Base-by-base conservation (phyloP, 192 early-diverging fungal genomes). In the Linnemannia schmuckeri region DNA sequence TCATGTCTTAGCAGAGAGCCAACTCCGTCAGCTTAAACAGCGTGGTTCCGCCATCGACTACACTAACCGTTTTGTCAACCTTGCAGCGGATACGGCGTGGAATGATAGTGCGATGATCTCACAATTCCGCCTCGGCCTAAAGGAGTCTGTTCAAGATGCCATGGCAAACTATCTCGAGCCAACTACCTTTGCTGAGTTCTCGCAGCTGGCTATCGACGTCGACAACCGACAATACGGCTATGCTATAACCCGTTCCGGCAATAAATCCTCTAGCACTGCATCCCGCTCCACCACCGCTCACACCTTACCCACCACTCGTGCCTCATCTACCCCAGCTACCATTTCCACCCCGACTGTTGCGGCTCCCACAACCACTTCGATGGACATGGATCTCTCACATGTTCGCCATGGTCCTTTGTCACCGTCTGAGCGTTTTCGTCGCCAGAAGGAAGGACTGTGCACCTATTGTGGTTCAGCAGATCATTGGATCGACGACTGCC, bases 381-480 rank as follows among this genome's bases (percentile, higher is more conserved):
- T 75, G 74, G 52, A 47, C 52, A 75, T 75, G 74, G 74, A 75
- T 30, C 52, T 75, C 27, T 57, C 52, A 7, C 52, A 75, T 2
- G 52, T 52, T 30, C 47, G 30, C 0, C 74, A 75, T 49, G 52
- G 0, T 3, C 30, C 40, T 40, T 41, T 33, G n/a, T n/a, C n/a
- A n/a, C n/a, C n/a, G n/a, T n/a, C n/a, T n/a, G n/a, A n/a, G n/a
- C n/a, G n/a, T n/a, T n/a, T n/a, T n/a, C n/a, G n/a, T n/a, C n/a
- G n/a, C n/a, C n/a, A n/a, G n/a, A n/a, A n/a, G n/a, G n/a, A n/a
- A n/a, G n/a, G n/a, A n/a, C n/a, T n/a, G n/a, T n/a, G n/a, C n/a
- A n/a, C n/a, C n/a, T n/a, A n/a, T n/a, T n/a, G n/a, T n/a, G n/a
- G n/a, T n/a, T n/a, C n/a, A n/a, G n/a, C n/a, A n/a, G n/a, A n/a